Base-by-base conservation (phyloP, 352 stramenopile species). In the Globisporangium cederbergense region DNA sequence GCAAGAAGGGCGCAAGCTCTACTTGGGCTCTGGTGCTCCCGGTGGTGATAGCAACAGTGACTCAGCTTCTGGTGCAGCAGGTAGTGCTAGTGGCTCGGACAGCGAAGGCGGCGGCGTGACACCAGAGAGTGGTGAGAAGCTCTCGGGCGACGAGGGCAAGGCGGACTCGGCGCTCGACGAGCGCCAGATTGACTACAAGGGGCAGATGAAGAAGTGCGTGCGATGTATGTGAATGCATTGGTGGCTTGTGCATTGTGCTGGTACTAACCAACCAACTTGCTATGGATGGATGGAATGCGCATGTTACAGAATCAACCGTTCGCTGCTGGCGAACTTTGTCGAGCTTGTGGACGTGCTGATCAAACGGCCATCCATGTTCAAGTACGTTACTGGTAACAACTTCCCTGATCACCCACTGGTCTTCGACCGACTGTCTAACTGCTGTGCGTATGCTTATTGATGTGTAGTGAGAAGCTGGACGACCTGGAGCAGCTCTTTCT, bases 401-500 rank as follows among this genome's bases (percentile, higher is more conserved):
- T 8, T 40, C 7, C 34, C 10, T 40, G 34, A 7, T 2, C 10
- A 13, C 10, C 7, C 10, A 11, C 34, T 40, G 34, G 7, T 40
- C 7, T 40, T 11, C 34, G 34, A 11, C 34, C 25, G 25, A 28
- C 7, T 40, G 34, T 40, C 34, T 40, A 40, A 40, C 7, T 40
- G 34, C 34, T 40, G 34, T 13, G 34, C 30, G 18, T 14, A n/a
- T 28, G 25, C 25, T 8, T 43, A 11, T 13, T 11, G 8, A 1
- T 40, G 16, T 57, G 45, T 13, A 95, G 86, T 68, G 80, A 86
- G 53, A 95, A 95, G 71, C 74, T 95, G 57, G 75, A 91, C 70
- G 87, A 95, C 58, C 67, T 95, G 20, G 87, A 95, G 72, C 77
- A 89, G 64, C 78, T 95, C 30, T 93, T 95, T 62, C 74, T 95